phyloP scores from a whole-genome alignment of 352 stramenopile species.

The Phytophthora tentaculata region DNA sequence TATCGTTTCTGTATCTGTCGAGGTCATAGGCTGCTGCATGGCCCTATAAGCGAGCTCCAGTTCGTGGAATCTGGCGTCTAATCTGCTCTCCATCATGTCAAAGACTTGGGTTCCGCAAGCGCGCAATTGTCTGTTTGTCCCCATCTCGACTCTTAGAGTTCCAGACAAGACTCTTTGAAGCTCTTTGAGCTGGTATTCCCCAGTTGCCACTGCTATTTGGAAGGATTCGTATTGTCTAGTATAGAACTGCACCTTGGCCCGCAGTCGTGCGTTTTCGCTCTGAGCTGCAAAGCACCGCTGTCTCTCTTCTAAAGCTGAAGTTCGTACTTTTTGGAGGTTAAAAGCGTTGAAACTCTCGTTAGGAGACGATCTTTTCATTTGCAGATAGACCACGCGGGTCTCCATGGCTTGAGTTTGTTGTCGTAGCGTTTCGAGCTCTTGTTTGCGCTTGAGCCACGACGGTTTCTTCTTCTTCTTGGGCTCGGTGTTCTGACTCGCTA shows the following conservation, averaged over 20 bases:
- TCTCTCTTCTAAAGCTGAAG: conserved; percentile 13
- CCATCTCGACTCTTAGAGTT: conserved; percentile 9
- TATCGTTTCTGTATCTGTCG: conserved; percentile 11
- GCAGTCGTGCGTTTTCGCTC: conserved; percentile 18
- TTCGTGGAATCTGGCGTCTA: conserved; percentile 15
- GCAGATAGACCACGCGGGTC: conserved; percentile 7
- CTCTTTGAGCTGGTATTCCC: conserved; percentile 3
- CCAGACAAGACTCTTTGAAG: not conserved
- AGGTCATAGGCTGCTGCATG: conserved; percentile 4
- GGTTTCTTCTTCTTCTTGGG: conserved; percentile 12
- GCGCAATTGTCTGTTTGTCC: not conserved
- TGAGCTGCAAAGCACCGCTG: not conserved
- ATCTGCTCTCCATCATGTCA: conserved; percentile 25
- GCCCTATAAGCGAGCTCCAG: not conserved
- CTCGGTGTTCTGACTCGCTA: not conserved
- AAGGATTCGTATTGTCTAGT: not conserved
- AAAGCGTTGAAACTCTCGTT: not conserved
- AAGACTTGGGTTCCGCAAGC: not conserved
- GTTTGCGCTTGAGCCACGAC: conserved; percentile 22
- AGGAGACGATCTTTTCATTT: conserved; percentile 1
- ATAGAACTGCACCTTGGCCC: conserved; percentile 5
- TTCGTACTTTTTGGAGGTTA: conserved; percentile 5
- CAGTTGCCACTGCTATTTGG: not conserved
- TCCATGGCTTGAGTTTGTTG: conserved; percentile 20
- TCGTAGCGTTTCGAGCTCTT: conserved; percentile 17